Evolutionary conservation across 495 filamentous ascomycete species (phyloP).

Genomic region (Penicillium coffeae): DNA sequence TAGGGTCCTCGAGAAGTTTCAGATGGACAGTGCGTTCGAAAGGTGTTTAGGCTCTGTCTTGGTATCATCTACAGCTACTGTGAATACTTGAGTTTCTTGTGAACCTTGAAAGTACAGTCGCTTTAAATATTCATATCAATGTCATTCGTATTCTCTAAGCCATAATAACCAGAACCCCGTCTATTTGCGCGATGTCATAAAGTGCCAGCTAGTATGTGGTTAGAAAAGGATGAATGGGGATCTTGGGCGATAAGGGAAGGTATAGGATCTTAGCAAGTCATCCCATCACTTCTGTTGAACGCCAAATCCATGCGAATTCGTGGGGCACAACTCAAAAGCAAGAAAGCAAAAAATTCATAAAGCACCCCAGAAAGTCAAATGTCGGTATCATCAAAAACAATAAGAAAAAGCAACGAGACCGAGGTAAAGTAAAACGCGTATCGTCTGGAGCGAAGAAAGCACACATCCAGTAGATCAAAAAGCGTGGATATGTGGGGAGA

Average conservation of each 20-base stretch:
- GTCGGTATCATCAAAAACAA: conserved; percentile 1
- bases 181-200: background rate
- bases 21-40: too few relatives aligned
- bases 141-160: background rate
- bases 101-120: too few relatives aligned
- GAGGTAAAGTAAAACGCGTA: background rate
- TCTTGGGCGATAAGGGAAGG: background rate
- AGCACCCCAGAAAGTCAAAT: conserved; percentile 13
- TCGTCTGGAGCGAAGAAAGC: background rate
- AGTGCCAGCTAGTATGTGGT: background rate
- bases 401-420: conserved; percentile 1
- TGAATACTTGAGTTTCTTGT: too few relatives aligned
- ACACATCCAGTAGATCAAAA: background rate
- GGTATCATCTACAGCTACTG: too few relatives aligned
- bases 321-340: background rate
- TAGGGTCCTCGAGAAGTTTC: too few relatives aligned
- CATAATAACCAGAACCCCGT: background rate
- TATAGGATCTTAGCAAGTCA: conserved; percentile 6
- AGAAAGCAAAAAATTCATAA: conserved; percentile 8
- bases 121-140: too few relatives aligned
- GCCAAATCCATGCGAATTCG: conserved; percentile 14
- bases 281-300: conserved; percentile 10
- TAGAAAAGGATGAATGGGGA: background rate
- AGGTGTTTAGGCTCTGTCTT: too few relatives aligned
- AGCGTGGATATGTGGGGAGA: background rate